phyloP scores from a whole-genome alignment of 768 basidiomycete genomes.

The Dictyophora rubrovolvata region DNA sequence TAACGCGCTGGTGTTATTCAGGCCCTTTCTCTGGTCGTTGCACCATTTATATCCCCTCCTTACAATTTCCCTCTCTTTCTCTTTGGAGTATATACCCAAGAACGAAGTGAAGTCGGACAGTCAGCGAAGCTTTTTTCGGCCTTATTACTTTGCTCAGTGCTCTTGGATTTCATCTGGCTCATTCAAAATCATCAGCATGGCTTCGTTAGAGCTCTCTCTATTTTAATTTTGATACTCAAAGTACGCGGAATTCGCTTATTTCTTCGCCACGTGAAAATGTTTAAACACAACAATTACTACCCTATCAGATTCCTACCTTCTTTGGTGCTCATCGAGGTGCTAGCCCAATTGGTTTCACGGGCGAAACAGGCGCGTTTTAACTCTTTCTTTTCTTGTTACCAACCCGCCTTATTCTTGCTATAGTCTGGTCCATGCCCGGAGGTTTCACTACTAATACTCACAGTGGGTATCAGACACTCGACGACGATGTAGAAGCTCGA shows the following conservation, averaged over 20 bases:
- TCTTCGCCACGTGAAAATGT: too few relatives aligned
- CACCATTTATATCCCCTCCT: slow-evolving; percentile 43
- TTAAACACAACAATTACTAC: not conserved
- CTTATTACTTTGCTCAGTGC: slow-evolving; percentile 45
- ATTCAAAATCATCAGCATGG: slow-evolving; percentile 40
- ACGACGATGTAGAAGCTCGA: slow-evolving; percentile 27
- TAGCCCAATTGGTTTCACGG: slow-evolving; percentile 24
- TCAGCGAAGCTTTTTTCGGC: slow-evolving; percentile 58
- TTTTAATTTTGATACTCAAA: slow-evolving; percentile 51
- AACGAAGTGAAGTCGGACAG: slow-evolving; percentile 51
- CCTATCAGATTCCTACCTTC: slow-evolving; percentile 47
- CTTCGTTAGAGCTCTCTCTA: slow-evolving; percentile 43
- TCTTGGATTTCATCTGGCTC: slow-evolving; percentile 71
- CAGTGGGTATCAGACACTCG: slow-evolving; percentile 23
- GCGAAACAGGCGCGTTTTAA: slow-evolving; percentile 42
- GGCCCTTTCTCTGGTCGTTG: slow-evolving; percentile 50
- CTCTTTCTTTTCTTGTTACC: not conserved
- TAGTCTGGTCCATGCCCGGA: slow-evolving; percentile 75
- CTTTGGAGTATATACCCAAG: slow-evolving; percentile 66
- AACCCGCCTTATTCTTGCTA: not conserved
- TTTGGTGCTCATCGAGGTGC: slow-evolving; percentile 36
- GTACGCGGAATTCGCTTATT: slow-evolving; percentile 20
- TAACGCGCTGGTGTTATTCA: slow-evolving; percentile 19
- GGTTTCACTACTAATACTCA: slow-evolving; percentile 36
- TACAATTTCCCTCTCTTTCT: slow-evolving; percentile 82